Percentiles rank a stretch among this genome's conserved stretches.
Conservation (phyloP, 352 stramenopile species). For the Lagenidium sp. region DNA sequence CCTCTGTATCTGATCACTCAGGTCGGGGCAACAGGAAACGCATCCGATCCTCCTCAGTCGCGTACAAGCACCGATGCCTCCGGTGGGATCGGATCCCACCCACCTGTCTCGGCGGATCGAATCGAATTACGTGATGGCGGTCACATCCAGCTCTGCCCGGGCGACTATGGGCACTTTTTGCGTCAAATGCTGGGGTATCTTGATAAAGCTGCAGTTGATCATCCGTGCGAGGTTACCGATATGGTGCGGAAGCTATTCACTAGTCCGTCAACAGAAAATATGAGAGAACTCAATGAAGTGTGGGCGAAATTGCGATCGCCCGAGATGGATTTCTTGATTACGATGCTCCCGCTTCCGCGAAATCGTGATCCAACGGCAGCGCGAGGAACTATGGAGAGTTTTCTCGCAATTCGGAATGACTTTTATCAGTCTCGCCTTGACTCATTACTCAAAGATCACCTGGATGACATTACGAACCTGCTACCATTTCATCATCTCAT, state of each 20-base stretch:
- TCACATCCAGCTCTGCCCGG: background rate
- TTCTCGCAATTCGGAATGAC: background rate
- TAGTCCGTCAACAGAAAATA: background rate
- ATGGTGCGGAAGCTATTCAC: background rate
- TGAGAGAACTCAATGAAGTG: background rate
- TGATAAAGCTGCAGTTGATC: background rate
- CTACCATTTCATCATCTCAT: conserved; percentile 4
- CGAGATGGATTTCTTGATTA: conserved; percentile 2
- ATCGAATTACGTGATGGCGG: no score
- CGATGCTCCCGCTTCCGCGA: background rate
- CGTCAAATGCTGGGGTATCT: background rate
- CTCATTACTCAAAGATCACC: background rate
- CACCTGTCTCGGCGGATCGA: no score
- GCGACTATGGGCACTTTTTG: conserved; percentile 1
- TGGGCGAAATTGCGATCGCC: background rate
- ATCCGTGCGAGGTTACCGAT: background rate
- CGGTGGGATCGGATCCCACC: no score
- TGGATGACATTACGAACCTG: background rate
- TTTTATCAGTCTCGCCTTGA: conserved; percentile 2
- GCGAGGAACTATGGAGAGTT: conserved; percentile 1
- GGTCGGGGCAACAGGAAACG: no score
- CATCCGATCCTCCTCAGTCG: no score
- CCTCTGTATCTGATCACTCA: no score
- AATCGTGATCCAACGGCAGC: conserved; percentile 3
- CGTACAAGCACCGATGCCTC: no score